Conservation (phyloP, 78 protist species). For the Chrysochromulina tobinii region DNA sequence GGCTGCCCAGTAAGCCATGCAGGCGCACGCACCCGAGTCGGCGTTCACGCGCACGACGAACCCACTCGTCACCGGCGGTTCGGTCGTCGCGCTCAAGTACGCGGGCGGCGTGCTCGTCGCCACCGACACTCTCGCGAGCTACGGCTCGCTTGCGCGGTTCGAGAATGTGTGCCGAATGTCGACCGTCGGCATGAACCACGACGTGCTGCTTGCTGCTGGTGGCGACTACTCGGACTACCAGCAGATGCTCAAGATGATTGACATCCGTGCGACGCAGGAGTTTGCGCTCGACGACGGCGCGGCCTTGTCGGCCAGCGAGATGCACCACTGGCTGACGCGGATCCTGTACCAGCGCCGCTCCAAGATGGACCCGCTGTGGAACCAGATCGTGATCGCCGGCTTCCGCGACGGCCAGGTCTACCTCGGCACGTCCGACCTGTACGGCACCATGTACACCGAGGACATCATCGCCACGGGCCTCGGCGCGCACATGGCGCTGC, state of each 20-base stretch:
- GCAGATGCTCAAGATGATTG: conserved; percentile 7
- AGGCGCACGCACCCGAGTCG: no score
- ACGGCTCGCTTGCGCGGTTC: conserved; percentile 33
- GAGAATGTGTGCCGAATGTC: conserved; percentile 1
- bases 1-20: no score
- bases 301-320: not conserved
- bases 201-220: conserved; percentile 19
- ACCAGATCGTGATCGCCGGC: conserved; percentile 44
- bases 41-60: not conserved
- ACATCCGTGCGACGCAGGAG: not conserved
- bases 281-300: conserved; percentile 26
- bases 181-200: not conserved
- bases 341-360: conserved; percentile 46
- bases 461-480: conserved; percentile 40
- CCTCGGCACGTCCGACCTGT: conserved; percentile 31
- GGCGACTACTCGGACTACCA: conserved; percentile 52
- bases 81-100: conserved; percentile 34
- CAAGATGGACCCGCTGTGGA: conserved; percentile 58
- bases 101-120: conserved; percentile 51
- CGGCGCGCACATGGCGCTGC: conserved; percentile 34
- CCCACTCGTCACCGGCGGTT: conserved; percentile 39
- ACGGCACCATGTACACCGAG: conserved; percentile 36
- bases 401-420: conserved; percentile 37
- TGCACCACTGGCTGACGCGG: conserved; percentile 38
- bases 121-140: conserved; percentile 39